These are phyloP conservation scores for Byssoonygena ceratinophila DNA, from an alignment of 2,329 filamentous ascomycete genomes.

Conservation along the genomic window DNA sequence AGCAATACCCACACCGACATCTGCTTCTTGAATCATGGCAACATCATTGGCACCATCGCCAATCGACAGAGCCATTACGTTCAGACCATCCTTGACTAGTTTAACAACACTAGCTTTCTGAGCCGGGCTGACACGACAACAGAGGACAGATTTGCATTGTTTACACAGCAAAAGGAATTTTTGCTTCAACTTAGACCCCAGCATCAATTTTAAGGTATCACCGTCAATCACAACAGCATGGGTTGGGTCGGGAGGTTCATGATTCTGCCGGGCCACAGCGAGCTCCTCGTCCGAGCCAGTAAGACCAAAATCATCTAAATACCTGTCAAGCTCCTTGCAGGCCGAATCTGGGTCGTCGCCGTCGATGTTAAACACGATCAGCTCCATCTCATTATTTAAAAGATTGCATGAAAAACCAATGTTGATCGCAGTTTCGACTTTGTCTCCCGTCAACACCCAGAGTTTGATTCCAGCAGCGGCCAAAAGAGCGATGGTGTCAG, in stretches of 20 bases:
- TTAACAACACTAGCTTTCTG: slow-evolving; percentile 96
- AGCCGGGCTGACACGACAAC: slow-evolving; percentile 90
- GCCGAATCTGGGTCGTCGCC: slow-evolving; percentile 59
- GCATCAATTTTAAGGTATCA: slow-evolving; percentile 78
- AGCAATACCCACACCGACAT: slow-evolving; percentile 92
- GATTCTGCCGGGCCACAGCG: slow-evolving; percentile 63
- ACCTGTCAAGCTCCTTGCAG: slow-evolving; percentile 61
- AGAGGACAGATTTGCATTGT: slow-evolving; percentile 90
- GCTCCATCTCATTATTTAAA: slow-evolving; percentile 93
- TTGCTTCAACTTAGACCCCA: slow-evolving; percentile 72
- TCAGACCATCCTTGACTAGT: slow-evolving; percentile 88
- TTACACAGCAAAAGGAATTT: slow-evolving; percentile 94
- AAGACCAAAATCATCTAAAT: slow-evolving; percentile 62
- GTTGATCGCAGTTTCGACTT: slow-evolving; percentile 98
- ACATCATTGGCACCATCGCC: slow-evolving; percentile 94
- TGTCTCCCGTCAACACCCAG: slow-evolving; percentile 96
- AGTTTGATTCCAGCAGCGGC: slow-evolving; percentile 93
- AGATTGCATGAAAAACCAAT: slow-evolving; percentile 99
- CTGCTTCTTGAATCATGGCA: slow-evolving; percentile 94
- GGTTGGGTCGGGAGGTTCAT: slow-evolving; percentile 74
- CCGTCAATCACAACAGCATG: slow-evolving; percentile 93
- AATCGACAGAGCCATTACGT: slow-evolving; percentile 91
- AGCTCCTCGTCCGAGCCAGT: slow-evolving; percentile 81
- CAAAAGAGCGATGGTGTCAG: slow-evolving; percentile 84
- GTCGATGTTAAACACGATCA: slow-evolving; percentile 77